Percentiles rank a stretch among this genome's conserved stretches.
Evolutionary conservation across 225 moss, liverwort and hornwort species (phyloP).

Genomic region (Sphagnum contortum): DNA sequence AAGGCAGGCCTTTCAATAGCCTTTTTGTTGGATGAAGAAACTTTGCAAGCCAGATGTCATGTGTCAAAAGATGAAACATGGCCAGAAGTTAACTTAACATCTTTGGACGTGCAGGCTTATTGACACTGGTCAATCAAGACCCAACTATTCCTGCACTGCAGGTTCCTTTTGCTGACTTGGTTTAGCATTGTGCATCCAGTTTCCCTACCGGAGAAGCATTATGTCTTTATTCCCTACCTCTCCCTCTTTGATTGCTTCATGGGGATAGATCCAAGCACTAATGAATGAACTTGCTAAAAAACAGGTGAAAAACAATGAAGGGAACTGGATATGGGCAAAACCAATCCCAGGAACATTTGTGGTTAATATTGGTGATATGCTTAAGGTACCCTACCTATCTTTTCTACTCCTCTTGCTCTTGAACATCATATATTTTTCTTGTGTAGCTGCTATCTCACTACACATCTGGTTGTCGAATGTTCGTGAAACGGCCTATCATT

Average conservation of each 20-base stretch:
- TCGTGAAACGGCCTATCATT: no score
- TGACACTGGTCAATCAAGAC: conserved; percentile 93
- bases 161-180: conserved; percentile 23
- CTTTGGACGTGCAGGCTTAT: conserved; percentile 38
- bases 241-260: no score
- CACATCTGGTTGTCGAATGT: no score
- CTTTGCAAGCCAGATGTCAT: no score
- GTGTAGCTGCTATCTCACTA: no score
- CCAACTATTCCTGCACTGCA: conserved; percentile 65
- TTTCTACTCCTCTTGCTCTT: neutral
- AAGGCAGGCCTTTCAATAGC: no score
- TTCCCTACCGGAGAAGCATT: no score
- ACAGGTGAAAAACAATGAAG: conserved; percentile 70
- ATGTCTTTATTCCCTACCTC: neutral
- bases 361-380: conserved; percentile 95
- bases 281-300: neutral
- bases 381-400: conserved; percentile 39
- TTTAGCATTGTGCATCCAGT: neutral
- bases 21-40: no score
- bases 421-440: neutral
- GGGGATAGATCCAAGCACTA: no score
- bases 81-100: no score
- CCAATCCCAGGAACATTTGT: conserved; percentile 93
- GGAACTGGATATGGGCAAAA: conserved; percentile 81
- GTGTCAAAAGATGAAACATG: no score